Evolutionary conservation across 805 yeast species (phyloP), one percentile per base, ranked within the genome.

Genomic region (Candida krabiensis): DNA sequence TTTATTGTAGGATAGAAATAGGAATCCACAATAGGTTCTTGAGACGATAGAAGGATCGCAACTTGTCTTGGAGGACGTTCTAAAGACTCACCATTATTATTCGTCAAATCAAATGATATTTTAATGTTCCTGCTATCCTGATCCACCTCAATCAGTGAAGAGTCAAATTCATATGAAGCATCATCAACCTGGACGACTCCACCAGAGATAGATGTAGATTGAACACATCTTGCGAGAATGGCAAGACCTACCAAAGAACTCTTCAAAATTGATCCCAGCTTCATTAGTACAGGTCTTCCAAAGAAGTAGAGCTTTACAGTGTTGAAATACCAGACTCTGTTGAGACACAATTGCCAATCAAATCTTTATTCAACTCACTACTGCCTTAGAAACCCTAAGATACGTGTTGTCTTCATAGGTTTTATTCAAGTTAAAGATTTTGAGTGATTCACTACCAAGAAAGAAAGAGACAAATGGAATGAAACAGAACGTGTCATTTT

Each of bases 11-110:
- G 65, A 30, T 51, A 51, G 17, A 39, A 40, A 24, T 51, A 49
- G 4, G 57, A 38, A 28, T 53, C 52, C 11, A 52, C 30, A 2
- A 32, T 33, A 19, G 27, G 4, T 8, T 38, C 30, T 2, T 37
- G 29, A 2, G 45, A 34, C 2, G 58, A 44, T 6, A 60, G 30
- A 9, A 52, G 17, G 21, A 61, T 36, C 4, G 53, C 40, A 13
- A 59, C 63, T 36, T 58, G 65, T 12, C 44, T 34, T 5, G 64
- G 65, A 4, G 26, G 7, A 6, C 24, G 21, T 13, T 25, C 18
- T 15, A 23, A 8, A 12, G 35, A 7, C 13, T 27, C 8, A 3
- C 37, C 37, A n/a, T 40, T 37, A 13, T 40, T 46, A n/a, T 34
- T 31, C 5, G 30, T 15, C 13, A 56, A 36, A 7, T 43, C 41